phyloP scores from a whole-genome alignment of 2,329 filamentous ascomycete species.

The Arthroderma sp. region DNA sequence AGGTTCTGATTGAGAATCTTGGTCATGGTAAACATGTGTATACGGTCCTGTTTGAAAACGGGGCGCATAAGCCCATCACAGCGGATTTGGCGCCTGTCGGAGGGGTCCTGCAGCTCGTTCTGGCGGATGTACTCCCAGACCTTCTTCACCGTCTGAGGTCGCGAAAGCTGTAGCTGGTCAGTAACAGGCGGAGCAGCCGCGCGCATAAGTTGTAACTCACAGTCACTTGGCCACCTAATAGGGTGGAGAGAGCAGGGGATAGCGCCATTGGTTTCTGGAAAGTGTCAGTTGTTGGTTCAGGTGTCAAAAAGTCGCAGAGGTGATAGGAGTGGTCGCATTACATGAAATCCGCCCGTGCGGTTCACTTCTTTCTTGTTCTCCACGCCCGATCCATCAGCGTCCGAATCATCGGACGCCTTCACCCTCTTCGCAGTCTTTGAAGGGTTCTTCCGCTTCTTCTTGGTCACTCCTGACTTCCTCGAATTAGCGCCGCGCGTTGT shows the following conservation, averaged over 20 bases:
- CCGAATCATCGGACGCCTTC: slow-evolving; percentile 67
- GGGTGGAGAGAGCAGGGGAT: slow-evolving; percentile 34
- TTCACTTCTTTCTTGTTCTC: slow-evolving; percentile 50
- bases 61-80: slow-evolving; percentile 87
- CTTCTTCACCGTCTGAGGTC: slow-evolving; percentile 90
- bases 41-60: slow-evolving; percentile 79
- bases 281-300: background rate
- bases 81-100: slow-evolving; percentile 78
- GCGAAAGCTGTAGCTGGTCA: slow-evolving; percentile 53
- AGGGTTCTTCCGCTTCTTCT: slow-evolving; percentile 47
- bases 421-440: slow-evolving; percentile 54
- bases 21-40: slow-evolving; percentile 99
- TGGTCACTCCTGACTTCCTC: slow-evolving; percentile 46
- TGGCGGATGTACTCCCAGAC: slow-evolving; percentile 92
- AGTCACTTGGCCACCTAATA: slow-evolving; percentile 34
- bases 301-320: background rate
- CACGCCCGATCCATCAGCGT: slow-evolving; percentile 53
- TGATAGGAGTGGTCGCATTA: slow-evolving; percentile 24
- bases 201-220: slow-evolving; percentile 30
- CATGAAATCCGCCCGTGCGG: slow-evolving; percentile 82
- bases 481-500: slow-evolving; percentile 62
- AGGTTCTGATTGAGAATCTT: slow-evolving; percentile 84
- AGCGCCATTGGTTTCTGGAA: slow-evolving; percentile 36
- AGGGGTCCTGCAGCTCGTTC: slow-evolving; percentile 77
- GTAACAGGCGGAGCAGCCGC: background rate